Evolutionary conservation across 2,329 filamentous ascomycete species (phyloP), one percentile per base, ranked within the genome.

Genomic region (Sporothrix mexicana): DNA sequence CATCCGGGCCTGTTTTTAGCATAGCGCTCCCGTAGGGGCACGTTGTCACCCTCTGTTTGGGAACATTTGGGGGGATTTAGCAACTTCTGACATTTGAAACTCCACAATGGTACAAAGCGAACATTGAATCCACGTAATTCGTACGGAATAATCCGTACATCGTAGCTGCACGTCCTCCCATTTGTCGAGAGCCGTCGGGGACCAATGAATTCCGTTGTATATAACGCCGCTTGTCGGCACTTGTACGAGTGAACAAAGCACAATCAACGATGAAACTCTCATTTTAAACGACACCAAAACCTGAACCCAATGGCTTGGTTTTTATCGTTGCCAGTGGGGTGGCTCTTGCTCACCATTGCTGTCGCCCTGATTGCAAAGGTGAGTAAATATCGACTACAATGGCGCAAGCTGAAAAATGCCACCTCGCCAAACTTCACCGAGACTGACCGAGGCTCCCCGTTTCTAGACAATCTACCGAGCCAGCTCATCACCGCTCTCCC

Each of bases 341-440:
- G 49, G 51, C n/a, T 69, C n/a, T n/a, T 20, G n/a, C 23, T n/a
- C 20, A 36, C 67, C 30, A n/a, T 69, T 45, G 17, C 17, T 20
- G 51, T 43, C 17, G 51, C 41, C 41, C n/a, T 25, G 10, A 23
- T 69, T 15, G 67, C 43, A 12, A 30, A 51, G 67, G 67, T 57
- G 49, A 57, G 67, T 57, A 15, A 10, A 55, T 7, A 12, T 55
- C 20, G 13, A 51, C 20, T 5, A 25, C 15, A 17, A 59, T 36
- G 55, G 36, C 55, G 55, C 55, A 36, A 59, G 23, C 51, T 23
- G 12, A 10, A 25, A 20, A 9, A 51, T 17, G 10, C 9, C 12
- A 36, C 30, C 30, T 36, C 30, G 7, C 30, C 1, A 5, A 36
- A 1, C 3, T 36, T 36, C 30, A 36, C 30, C 30, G 30, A 36